Percentiles rank a stretch among this genome's conserved stretches.
Conservation (phyloP, 495 filamentous ascomycete genomes). For the Penicillium mononematosum region DNA sequence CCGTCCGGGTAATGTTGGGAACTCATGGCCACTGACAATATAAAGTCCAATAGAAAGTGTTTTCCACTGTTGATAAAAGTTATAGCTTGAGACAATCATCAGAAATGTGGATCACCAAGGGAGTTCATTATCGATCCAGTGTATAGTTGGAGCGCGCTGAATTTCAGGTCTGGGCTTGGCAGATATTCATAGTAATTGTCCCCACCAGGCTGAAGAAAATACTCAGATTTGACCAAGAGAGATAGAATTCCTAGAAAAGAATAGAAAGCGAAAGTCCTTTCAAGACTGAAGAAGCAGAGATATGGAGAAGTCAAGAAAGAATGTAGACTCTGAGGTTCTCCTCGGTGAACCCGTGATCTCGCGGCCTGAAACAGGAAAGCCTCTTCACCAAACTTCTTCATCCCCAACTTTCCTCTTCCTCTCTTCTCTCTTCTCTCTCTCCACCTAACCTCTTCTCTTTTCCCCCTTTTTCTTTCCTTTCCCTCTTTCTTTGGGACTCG, state of each 20-base stretch:
- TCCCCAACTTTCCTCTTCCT: constrained; percentile 19
- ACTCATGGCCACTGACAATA: constrained; percentile 14
- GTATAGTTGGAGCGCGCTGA: constrained; percentile 15
- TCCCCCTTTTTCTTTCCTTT: constrained; percentile 29
- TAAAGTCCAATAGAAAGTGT: neutral
- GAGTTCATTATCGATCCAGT: constrained; percentile 26
- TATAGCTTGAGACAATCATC: constrained; percentile 3
- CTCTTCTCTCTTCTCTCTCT: constrained; percentile 11
- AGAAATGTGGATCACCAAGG: constrained; percentile 11
- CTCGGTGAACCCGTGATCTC: constrained; percentile 21
- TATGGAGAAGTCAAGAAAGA: constrained; percentile 9
- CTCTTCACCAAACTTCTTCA: constrained; percentile 23
- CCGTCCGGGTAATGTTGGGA: constrained; percentile 21
- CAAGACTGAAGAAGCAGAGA: neutral
- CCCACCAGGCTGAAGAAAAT: constrained; percentile 18
- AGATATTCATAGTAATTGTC: constrained; percentile 27
- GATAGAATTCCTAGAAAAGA: neutral
- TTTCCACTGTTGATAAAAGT: neutral
- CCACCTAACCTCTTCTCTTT: constrained; percentile 18
- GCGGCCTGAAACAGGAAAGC: constrained; percentile 25
- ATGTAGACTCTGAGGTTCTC: constrained; percentile 16
- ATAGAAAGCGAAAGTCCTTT: neutral
- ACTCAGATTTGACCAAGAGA: constrained; percentile 12
- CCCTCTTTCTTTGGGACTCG: constrained; percentile 24
- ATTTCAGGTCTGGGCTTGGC: constrained; percentile 23